These are phyloP conservation scores for Saturnispora gosingensis DNA, from an alignment of 805 yeast species.

Conservation along the genomic window DNA sequence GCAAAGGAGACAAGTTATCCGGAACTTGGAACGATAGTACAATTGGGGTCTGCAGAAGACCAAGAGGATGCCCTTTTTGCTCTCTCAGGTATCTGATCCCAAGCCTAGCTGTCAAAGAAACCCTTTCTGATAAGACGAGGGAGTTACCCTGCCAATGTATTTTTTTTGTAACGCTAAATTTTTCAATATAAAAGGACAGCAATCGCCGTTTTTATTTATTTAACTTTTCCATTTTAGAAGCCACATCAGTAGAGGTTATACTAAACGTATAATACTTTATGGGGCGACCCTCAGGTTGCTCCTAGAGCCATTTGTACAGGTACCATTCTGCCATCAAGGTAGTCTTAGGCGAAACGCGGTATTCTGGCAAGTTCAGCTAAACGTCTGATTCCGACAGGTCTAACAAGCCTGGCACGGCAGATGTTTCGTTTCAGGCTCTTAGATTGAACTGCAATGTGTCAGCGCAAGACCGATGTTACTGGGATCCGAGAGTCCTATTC, in stretches of 20 bases:
- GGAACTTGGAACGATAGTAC: slow-evolving; percentile 19
- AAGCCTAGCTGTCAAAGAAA: not conserved
- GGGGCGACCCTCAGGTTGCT: slow-evolving; percentile 13
- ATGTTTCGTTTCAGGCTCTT: slow-evolving; percentile 73
- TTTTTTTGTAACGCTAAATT: not conserved
- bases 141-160: slow-evolving; percentile 4
- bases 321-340: slow-evolving; percentile 35
- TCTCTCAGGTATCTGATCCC: slow-evolving; percentile 19
- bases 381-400: slow-evolving; percentile 53
- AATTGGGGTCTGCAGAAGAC: slow-evolving; percentile 24
- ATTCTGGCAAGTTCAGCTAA: slow-evolving; percentile 45
- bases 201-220: not conserved
- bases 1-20: slow-evolving; percentile 7
- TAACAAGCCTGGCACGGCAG: slow-evolving; percentile 66
- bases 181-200: slow-evolving; percentile 9
- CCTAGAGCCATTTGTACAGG: slow-evolving; percentile 39
- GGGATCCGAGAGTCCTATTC: slow-evolving; percentile 12
- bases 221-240: slow-evolving; percentile 21
- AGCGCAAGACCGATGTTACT: slow-evolving; percentile 26
- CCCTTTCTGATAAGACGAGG: no score
- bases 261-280: slow-evolving; percentile 46
- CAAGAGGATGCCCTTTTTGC: slow-evolving; percentile 24
- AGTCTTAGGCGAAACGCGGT: slow-evolving; percentile 18
- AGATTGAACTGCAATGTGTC: slow-evolving; percentile 37
- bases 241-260: slow-evolving; percentile 76